These are phyloP conservation scores for Daldinia decipiens DNA, from an alignment of 495 filamentous ascomycete species.

Conservation along the genomic window DNA sequence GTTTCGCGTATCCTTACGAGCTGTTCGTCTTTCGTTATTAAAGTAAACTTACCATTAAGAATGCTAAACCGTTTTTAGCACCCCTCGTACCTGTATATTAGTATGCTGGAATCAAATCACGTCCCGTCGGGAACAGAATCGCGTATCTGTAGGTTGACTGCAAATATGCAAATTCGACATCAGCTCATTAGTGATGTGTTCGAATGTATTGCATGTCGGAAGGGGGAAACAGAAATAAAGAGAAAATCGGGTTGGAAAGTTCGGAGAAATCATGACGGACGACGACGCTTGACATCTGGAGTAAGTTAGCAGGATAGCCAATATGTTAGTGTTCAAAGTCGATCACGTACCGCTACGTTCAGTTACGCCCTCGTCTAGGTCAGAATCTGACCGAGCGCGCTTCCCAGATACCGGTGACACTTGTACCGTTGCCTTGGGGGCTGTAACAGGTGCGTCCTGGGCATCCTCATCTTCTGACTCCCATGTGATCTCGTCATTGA, in stretches of 20 bases:
- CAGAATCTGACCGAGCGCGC: constrained; percentile 41
- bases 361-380: constrained; percentile 30
- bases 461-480: constrained; percentile 57
- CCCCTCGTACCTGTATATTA: constrained; percentile 41
- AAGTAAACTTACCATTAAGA: constrained; percentile 42
- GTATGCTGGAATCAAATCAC: constrained; percentile 26
- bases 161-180: constrained; percentile 21
- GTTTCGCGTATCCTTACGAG: constrained; percentile 17
- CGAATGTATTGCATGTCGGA: constrained; percentile 23
- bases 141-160: constrained; percentile 32
- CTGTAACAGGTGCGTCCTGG: constrained; percentile 39
- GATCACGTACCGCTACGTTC: constrained; percentile 55
- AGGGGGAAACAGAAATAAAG: constrained; percentile 11
- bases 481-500: constrained; percentile 56
- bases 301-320: constrained; percentile 43
- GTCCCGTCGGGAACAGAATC: constrained; percentile 8
- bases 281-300: constrained; percentile 63
- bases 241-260: constrained; percentile 19
- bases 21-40: constrained; percentile 16
- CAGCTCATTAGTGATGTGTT: constrained; percentile 32
- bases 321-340: background rate
- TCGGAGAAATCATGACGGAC: constrained; percentile 50
- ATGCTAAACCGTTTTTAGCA: constrained; percentile 20
- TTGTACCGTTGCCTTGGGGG: constrained; percentile 46
- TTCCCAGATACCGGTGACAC: constrained; percentile 47